Conservation (phyloP, 257 asterid genomes). For the Echites panduratus region DNA sequence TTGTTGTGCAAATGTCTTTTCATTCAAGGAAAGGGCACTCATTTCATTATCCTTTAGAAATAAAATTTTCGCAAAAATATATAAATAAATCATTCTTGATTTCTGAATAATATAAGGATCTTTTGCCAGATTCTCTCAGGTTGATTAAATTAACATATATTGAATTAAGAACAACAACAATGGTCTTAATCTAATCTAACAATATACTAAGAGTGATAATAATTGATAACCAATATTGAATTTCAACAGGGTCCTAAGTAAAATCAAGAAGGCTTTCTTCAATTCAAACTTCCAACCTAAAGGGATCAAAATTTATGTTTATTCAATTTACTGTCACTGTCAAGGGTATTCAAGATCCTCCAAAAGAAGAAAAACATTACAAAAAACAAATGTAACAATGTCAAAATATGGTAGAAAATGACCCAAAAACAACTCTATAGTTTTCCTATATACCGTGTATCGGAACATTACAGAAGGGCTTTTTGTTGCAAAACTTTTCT, state of each 20-base stretch:
- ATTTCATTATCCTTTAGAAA: not conserved
- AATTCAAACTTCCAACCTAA: not conserved
- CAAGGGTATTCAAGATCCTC: slow-evolving; percentile 11
- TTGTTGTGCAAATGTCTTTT: not conserved
- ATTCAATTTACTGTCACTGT: slow-evolving; percentile 13
- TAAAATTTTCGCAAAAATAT: too few species aligned
- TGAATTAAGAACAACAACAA: not conserved
- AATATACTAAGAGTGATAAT: not conserved
- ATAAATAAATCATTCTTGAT: not conserved
- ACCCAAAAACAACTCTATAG: slow-evolving; percentile 16
- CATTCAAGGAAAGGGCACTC: slow-evolving; percentile 1
- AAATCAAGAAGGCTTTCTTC: not conserved
- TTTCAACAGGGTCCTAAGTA: not conserved
- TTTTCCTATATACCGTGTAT: slow-evolving; percentile 5
- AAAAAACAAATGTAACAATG: slow-evolving; percentile 1
- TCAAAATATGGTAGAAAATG: not conserved
- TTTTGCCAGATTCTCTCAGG: not conserved
- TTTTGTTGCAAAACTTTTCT: slow-evolving; percentile 21
- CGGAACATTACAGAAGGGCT: slow-evolving; percentile 2
- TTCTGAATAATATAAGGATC: not conserved
- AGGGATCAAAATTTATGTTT: not conserved
- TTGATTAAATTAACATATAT: not conserved
- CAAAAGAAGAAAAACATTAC: not conserved
- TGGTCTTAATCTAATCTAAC: not conserved
- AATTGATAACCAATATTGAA: not conserved